These are phyloP conservation scores for Arthrobotrys megalospora DNA, from an alignment of 2,329 filamentous ascomycete species.

Conservation along the genomic window DNA sequence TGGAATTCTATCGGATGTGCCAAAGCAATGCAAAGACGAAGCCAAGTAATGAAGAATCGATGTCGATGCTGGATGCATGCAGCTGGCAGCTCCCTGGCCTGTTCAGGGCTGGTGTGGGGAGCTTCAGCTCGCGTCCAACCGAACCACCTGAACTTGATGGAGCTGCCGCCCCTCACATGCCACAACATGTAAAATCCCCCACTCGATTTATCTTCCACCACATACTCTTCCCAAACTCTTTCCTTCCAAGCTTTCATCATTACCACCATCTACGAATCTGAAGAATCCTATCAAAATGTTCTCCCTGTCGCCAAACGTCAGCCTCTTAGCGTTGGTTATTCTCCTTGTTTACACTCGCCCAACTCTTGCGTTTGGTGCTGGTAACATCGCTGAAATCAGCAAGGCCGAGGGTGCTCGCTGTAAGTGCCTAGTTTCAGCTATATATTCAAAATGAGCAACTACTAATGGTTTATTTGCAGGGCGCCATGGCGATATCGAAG, in stretches of 20 bases:
- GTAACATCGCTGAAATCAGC: slow-evolving; percentile 86
- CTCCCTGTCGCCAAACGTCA: slow-evolving; percentile 36
- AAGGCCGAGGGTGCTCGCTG: slow-evolving; percentile 88
- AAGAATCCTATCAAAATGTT: slow-evolving; percentile 33
- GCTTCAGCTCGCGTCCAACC: slow-evolving; percentile 19
- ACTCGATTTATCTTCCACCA: neutral
- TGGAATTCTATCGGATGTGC: too few species aligned
- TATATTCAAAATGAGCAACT: slow-evolving; percentile 14
- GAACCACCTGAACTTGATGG: neutral
- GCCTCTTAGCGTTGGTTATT: slow-evolving; percentile 73
- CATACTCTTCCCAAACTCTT: slow-evolving; percentile 1
- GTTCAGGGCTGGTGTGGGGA: slow-evolving; percentile 28
- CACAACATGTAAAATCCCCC: slow-evolving; percentile 22
- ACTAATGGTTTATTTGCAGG: slow-evolving; percentile 65
- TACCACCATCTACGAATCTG: neutral
- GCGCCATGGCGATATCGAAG: slow-evolving; percentile 94
- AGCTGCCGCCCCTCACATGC: neutral
- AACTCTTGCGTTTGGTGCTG: slow-evolving; percentile 84
- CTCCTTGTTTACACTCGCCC: slow-evolving; percentile 79
- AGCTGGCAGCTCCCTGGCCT: neutral
- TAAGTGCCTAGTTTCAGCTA: slow-evolving; percentile 67
- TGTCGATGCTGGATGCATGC: too few species aligned
- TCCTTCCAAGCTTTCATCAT: slow-evolving; percentile 15
- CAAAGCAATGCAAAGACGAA: too few species aligned
- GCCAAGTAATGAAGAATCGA: too few species aligned